Percentiles rank a stretch among this genome's conserved stretches.
Evolutionary conservation across 1,139 yeast genomes (phyloP).

Genomic region (Saccharomycopsis hybrid): DNA sequence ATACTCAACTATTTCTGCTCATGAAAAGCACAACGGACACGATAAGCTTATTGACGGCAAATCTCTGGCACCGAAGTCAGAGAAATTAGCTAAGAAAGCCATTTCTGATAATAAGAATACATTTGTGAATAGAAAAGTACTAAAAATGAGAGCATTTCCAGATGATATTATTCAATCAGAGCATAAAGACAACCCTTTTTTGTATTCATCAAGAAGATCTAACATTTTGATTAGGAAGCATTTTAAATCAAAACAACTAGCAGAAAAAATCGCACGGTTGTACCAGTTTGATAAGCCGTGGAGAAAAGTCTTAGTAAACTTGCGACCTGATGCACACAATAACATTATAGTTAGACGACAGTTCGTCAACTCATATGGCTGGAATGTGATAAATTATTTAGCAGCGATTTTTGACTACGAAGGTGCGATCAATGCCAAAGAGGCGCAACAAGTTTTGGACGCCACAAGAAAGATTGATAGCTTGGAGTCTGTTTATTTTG

Average conservation of each 20-base stretch:
- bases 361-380: slow-evolving; percentile 47
- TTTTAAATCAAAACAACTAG: slow-evolving; percentile 35
- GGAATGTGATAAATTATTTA: slow-evolving; percentile 45
- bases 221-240: slow-evolving; percentile 14
- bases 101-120: slow-evolving; percentile 6
- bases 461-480: slow-evolving; percentile 1
- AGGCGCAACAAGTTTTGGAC: background rate
- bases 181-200: slow-evolving; percentile 16
- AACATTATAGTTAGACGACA: slow-evolving; percentile 44
- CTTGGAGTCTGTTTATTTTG: slow-evolving; percentile 9
- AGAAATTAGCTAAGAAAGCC: slow-evolving; percentile 3
- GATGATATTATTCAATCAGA: slow-evolving; percentile 3
- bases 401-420: slow-evolving; percentile 31
- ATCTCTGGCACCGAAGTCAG: background rate
- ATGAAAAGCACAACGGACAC: background rate
- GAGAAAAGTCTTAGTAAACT: slow-evolving; percentile 42
- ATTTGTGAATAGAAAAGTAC: slow-evolving; percentile 1
- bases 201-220: slow-evolving; percentile 13
- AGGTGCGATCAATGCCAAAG: background rate
- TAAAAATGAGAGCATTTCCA: background rate
- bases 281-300: slow-evolving; percentile 71
- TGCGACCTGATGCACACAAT: slow-evolving; percentile 47
- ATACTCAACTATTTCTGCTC: slow-evolving; percentile 1
- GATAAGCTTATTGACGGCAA: background rate
- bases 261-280: slow-evolving; percentile 80